Conservation (phyloP, 805 yeast species). For the Ogataea paradorogensis region DNA sequence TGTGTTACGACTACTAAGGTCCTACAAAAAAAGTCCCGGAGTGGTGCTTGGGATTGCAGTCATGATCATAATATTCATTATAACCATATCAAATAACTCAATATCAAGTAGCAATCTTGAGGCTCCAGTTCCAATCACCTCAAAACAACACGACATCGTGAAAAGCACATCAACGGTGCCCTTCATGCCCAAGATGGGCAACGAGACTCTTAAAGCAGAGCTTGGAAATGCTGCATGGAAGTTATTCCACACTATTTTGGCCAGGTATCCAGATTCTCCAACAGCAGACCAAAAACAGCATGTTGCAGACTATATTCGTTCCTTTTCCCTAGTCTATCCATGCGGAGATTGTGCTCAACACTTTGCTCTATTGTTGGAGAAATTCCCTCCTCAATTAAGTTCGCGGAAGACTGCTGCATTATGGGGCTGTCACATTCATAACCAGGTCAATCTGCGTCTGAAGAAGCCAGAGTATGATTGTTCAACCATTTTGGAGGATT, state of each 20-base stretch:
- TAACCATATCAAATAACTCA: conserved; percentile 20
- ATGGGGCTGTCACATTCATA: conserved; percentile 96
- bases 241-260: conserved; percentile 84
- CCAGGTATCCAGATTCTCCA: conserved; percentile 89
- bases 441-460: conserved; percentile 73
- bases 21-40: conserved; percentile 17
- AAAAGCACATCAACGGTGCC: conserved; percentile 16
- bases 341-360: conserved; percentile 97
- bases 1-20: conserved; percentile 7
- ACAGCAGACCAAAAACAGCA: conserved; percentile 58
- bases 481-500: conserved; percentile 77
- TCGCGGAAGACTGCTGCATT: conserved; percentile 78
- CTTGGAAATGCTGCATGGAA: conserved; percentile 93
- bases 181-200: conserved; percentile 94
- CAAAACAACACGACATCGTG: not conserved
- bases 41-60: conserved; percentile 19
- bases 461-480: conserved; percentile 80
- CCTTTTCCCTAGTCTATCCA: conserved; percentile 91
- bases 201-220: conserved; percentile 64
- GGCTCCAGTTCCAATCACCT: conserved; percentile 22
- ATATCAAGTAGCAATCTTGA: conserved; percentile 19
- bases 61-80: conserved; percentile 17
- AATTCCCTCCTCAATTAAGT: conserved; percentile 81
- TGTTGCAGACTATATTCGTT: conserved; percentile 56
- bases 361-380: conserved; percentile 63